phyloP scores from a whole-genome alignment of 164 flowering plant species.

The Kingdonia uniflora region DNA sequence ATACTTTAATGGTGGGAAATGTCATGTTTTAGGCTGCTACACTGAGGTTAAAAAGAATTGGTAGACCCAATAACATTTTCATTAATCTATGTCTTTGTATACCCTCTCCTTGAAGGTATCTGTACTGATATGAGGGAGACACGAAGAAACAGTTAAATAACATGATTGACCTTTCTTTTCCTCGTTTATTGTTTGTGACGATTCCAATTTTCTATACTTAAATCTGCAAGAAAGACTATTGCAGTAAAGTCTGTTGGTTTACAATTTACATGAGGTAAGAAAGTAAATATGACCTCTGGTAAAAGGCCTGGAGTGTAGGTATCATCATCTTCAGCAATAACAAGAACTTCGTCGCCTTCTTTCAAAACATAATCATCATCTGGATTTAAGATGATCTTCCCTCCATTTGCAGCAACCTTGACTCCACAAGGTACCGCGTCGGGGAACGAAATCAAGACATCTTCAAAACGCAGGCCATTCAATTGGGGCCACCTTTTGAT shows the following conservation, averaged over 20 bases:
- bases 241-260: background rate
- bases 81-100: too few species aligned
- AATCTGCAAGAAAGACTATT: too few species aligned
- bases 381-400: constrained; percentile 76
- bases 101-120: too few species aligned
- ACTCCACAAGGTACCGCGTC: constrained; percentile 94
- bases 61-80: too few species aligned
- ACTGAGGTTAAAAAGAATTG: too few species aligned
- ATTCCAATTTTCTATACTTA: too few species aligned
- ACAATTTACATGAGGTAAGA: constrained; percentile 3
- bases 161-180: too few species aligned
- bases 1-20: too few species aligned
- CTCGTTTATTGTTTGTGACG: too few species aligned
- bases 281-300: constrained; percentile 49
- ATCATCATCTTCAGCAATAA: constrained; percentile 94
- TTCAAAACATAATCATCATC: constrained; percentile 60
- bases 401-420: constrained; percentile 72
- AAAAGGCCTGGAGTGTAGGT: constrained; percentile 65
- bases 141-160: too few species aligned
- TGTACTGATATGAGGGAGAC: too few species aligned
- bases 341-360: constrained; percentile 86
- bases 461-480: constrained; percentile 58
- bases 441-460: constrained; percentile 77
- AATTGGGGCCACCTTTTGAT: constrained; percentile 88
- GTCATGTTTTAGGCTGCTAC: too few species aligned